A percentile compares a stretch with the other conserved stretches of the same genome.
Conservation (phyloP, 768 basidiomycete genomes). For the Lepiota venenata region DNA sequence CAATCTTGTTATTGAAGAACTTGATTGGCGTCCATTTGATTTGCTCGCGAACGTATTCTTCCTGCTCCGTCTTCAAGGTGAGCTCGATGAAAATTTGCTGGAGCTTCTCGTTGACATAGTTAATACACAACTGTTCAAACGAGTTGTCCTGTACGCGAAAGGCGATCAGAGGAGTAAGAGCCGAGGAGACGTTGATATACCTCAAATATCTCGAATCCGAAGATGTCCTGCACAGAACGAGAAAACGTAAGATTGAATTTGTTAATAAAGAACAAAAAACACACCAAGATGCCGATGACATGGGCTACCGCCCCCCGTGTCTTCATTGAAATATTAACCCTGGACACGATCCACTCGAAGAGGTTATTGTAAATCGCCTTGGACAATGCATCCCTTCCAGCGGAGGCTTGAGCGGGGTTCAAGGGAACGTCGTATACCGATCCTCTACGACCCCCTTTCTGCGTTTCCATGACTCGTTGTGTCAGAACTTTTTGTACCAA, state of each 20-base stretch:
- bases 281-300: slow-evolving; percentile 88
- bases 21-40: slow-evolving; percentile 99
- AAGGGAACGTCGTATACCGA: slow-evolving; percentile 97
- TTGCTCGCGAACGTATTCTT: slow-evolving; percentile 97
- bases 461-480: slow-evolving; percentile 85
- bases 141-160: slow-evolving; percentile 73
- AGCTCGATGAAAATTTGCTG: slow-evolving; percentile 99
- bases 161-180: neutral
- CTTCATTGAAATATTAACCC: slow-evolving; percentile 96
- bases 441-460: slow-evolving; percentile 87
- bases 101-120: slow-evolving; percentile 99
- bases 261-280: slow-evolving; percentile 17
- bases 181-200: slow-evolving; percentile 31
- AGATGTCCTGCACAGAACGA: slow-evolving; percentile 72
- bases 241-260: neutral
- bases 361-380: slow-evolving; percentile 98
- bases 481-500: slow-evolving; percentile 87
- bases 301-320: slow-evolving; percentile 69
- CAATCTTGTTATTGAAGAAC: slow-evolving; percentile 97
- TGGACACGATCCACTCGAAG: slow-evolving; percentile 98
- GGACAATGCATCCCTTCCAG: slow-evolving; percentile 88
- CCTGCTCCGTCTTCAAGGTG: slow-evolving; percentile 98
- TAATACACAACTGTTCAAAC: slow-evolving; percentile 98
- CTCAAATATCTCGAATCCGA: slow-evolving; percentile 98
- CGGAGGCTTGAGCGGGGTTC: slow-evolving; percentile 86